phyloP scores from a whole-genome alignment of 257 asterid species.

The Mitragyna speciosa region DNA sequence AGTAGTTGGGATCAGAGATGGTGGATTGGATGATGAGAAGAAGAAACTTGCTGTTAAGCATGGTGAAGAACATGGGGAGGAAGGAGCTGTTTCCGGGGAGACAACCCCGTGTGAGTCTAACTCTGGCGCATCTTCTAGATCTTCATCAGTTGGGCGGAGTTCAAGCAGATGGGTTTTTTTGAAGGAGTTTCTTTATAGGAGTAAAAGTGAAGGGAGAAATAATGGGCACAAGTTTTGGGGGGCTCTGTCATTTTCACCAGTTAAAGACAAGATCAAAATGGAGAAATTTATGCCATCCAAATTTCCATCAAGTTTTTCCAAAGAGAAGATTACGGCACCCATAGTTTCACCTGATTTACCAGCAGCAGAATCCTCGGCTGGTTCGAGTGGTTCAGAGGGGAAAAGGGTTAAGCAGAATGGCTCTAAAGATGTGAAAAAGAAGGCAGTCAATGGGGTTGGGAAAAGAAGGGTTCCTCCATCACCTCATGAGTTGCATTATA shows the following conservation, averaged over 20 bases:
- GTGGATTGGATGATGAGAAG: neutral
- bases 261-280: conserved; percentile 54
- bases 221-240: conserved; percentile 68
- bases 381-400: neutral
- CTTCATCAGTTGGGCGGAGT: conserved; percentile 79
- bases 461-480: conserved; percentile 60
- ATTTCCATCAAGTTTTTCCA: conserved; percentile 16
- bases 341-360: neutral
- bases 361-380: neutral
- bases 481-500: conserved; percentile 91
- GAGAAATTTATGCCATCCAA: conserved; percentile 25
- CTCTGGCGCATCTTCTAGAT: conserved; percentile 49
- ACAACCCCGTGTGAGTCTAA: conserved; percentile 47
- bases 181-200: conserved; percentile 77
- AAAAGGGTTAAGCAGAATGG: conserved; percentile 13
- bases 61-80: conserved; percentile 6
- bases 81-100: conserved; percentile 17
- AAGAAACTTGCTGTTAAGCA: conserved; percentile 1
- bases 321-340: neutral
- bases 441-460: conserved; percentile 33
- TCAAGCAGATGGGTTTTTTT: conserved; percentile 75
- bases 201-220: conserved; percentile 87
- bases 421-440: conserved; percentile 41
- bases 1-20: neutral
- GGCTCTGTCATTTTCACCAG: conserved; percentile 58